Evolutionary conservation across 1,284 basidiomycete species (phyloP).

Genomic region (Agroathelia rolfsii): DNA sequence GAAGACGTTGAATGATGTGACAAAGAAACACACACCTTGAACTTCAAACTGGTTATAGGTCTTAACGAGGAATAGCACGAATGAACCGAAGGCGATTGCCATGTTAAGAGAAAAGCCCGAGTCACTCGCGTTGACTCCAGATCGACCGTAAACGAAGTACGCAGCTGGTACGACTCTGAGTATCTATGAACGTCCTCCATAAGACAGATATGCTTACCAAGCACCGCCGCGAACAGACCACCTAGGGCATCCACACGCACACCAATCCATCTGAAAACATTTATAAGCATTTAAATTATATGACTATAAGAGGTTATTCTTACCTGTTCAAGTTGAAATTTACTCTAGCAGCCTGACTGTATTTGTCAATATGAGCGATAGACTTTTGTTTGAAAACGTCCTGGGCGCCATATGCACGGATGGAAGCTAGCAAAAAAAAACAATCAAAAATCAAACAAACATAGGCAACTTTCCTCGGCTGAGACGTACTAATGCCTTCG

Average conservation of each 20-base stretch:
- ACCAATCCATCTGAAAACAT: slow-evolving; percentile 26
- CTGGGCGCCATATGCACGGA: slow-evolving; percentile 29
- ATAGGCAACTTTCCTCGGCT: slow-evolving; percentile 1
- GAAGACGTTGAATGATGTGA: slow-evolving; percentile 2
- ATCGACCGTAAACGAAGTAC: slow-evolving; percentile 18
- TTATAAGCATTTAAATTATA: neutral
- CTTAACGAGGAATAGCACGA: slow-evolving; percentile 46
- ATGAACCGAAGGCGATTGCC: slow-evolving; percentile 34
- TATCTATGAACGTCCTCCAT: too few species aligned
- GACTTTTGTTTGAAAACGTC: slow-evolving; percentile 25
- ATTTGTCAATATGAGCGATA: slow-evolving; percentile 28
- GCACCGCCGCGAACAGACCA: slow-evolving; percentile 23
- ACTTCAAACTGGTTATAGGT: slow-evolving; percentile 52
- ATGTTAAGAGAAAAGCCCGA: slow-evolving; percentile 49
- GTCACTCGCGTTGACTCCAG: slow-evolving; percentile 30
- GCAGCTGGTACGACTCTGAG: too few species aligned
- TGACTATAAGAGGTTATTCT: neutral
- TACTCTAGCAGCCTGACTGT: slow-evolving; percentile 26
- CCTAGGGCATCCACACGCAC: slow-evolving; percentile 30
- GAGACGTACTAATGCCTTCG: slow-evolving; percentile 49
- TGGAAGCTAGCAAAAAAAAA: slow-evolving; percentile 15
- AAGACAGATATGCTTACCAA: slow-evolving; percentile 16
- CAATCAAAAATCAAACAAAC: slow-evolving; percentile 2
- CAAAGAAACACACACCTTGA: slow-evolving; percentile 26
- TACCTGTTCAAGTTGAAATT: slow-evolving; percentile 31